Evolutionary conservation across 371 early-diverging fungal genomes (phyloP).

Genomic region (Dinochytrium kinnereticum): DNA sequence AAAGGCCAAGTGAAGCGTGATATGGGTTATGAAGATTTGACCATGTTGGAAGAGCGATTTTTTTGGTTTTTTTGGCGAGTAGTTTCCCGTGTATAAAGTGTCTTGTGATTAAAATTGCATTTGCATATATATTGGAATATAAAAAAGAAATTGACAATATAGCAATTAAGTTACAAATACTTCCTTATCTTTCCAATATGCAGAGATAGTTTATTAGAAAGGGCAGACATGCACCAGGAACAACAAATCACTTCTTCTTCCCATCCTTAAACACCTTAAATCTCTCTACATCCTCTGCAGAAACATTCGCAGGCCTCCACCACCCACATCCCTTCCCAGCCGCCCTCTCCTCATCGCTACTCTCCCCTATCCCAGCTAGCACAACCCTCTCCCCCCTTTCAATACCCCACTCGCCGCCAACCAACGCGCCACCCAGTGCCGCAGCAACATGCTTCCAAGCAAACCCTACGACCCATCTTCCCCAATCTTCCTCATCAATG

Average conservation of each 20-base stretch:
- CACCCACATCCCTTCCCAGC: conserved; percentile 26
- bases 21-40: too few relatives aligned
- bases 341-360: conserved; percentile 7
- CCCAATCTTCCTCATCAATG: neutral
- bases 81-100: too few relatives aligned
- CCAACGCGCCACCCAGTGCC: conserved; percentile 37
- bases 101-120: too few relatives aligned
- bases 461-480: conserved; percentile 9
- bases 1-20: too few relatives aligned
- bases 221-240: too few relatives aligned
- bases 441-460: conserved; percentile 30
- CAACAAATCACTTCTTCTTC: conserved; percentile 19
- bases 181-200: too few relatives aligned
- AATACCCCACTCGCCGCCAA: neutral
- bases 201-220: too few relatives aligned
- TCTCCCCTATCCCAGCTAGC: neutral
- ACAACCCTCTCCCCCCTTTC: neutral
- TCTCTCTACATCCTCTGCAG: conserved; percentile 23
- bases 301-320: conserved; percentile 41
- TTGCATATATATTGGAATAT: too few relatives aligned
- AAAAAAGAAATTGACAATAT: too few relatives aligned
- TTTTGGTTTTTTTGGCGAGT: too few relatives aligned
- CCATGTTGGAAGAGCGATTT: too few relatives aligned
- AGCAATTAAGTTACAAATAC: too few relatives aligned
- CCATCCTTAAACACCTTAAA: conserved; percentile 36